A percentile compares a stretch with the other conserved stretches of the same genome.
Evolutionary conservation across 306 rosid species (phyloP).

Genomic region (Benincasa hispida): DNA sequence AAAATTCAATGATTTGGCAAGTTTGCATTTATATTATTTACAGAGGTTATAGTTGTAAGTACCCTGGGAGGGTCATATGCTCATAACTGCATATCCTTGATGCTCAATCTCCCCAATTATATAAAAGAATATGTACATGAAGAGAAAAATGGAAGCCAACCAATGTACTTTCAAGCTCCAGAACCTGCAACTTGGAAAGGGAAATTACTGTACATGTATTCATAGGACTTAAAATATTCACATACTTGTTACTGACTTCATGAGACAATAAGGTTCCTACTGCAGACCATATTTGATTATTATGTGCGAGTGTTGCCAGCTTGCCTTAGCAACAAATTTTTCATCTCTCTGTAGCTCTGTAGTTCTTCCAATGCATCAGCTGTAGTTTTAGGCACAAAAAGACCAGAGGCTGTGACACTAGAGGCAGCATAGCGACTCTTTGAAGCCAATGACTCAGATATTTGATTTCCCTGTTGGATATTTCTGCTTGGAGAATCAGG

Average conservation of each 20-base stretch:
- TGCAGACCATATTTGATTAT: background rate
- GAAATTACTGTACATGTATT: conserved; percentile 5
- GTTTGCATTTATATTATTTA: background rate
- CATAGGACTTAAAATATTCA: background rate
- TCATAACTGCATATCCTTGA: background rate
- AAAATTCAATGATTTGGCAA: background rate
- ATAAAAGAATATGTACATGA: conserved; percentile 1
- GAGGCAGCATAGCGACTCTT: conserved; percentile 12
- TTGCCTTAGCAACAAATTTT: conserved; percentile 36
- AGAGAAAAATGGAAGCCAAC: conserved; percentile 1
- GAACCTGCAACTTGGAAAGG: background rate
- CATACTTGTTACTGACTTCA: background rate
- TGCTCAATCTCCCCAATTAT: background rate
- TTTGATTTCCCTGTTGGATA: conserved; percentile 22
- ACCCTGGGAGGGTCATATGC: background rate
- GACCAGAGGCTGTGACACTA: conserved; percentile 32
- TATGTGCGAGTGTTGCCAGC: conserved; percentile 4
- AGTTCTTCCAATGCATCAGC: conserved; percentile 82
- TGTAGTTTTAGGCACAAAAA: conserved; percentile 38
- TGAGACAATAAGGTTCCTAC: background rate
- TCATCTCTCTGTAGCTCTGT: conserved; percentile 57
- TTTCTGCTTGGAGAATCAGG: conserved; percentile 23
- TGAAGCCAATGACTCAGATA: conserved; percentile 3
- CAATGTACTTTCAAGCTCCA: background rate
- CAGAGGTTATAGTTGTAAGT: background rate